Percentiles rank a stretch among this genome's conserved stretches.
Conservation (phyloP, 441 rosid genomes). For the Brassica hybrid region DNA sequence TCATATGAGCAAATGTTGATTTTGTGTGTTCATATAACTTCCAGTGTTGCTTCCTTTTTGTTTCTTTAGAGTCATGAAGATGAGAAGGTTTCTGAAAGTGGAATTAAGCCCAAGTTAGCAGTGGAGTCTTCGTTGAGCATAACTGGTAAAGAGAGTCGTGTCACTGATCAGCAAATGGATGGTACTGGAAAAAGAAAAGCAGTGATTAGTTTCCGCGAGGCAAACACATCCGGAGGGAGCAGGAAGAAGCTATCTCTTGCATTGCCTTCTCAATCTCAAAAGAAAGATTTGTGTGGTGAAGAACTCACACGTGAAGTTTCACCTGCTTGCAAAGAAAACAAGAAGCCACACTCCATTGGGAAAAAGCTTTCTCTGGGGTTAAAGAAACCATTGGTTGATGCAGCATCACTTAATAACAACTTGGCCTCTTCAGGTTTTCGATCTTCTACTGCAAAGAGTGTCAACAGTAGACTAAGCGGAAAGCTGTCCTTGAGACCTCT, state of each 20-base stretch:
- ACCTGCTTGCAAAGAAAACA: conserved; percentile 23
- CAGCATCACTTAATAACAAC: conserved; percentile 24
- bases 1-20: background rate
- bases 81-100: conserved; percentile 40
- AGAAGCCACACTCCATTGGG: conserved; percentile 36
- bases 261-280: conserved; percentile 41
- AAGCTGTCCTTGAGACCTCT: background rate
- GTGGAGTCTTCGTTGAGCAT: conserved; percentile 19
- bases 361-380: conserved; percentile 59
- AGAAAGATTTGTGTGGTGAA: conserved; percentile 28
- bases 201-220: conserved; percentile 6
- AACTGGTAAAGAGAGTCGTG: background rate
- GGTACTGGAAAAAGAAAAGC: conserved; percentile 44
- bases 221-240: conserved; percentile 10
- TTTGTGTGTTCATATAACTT: background rate
- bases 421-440: conserved; percentile 19
- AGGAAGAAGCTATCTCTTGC: conserved; percentile 48
- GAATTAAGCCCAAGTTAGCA: conserved; percentile 33
- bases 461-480: background rate
- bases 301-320: conserved; percentile 20
- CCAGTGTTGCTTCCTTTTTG: background rate
- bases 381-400: conserved; percentile 34
- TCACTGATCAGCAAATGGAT: conserved; percentile 17
- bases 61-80: conserved; percentile 42
- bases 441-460: conserved; percentile 33